Evolutionary conservation across 805 yeast species (phyloP).

Genomic region (Cyberlindnera xylosilytica): DNA sequence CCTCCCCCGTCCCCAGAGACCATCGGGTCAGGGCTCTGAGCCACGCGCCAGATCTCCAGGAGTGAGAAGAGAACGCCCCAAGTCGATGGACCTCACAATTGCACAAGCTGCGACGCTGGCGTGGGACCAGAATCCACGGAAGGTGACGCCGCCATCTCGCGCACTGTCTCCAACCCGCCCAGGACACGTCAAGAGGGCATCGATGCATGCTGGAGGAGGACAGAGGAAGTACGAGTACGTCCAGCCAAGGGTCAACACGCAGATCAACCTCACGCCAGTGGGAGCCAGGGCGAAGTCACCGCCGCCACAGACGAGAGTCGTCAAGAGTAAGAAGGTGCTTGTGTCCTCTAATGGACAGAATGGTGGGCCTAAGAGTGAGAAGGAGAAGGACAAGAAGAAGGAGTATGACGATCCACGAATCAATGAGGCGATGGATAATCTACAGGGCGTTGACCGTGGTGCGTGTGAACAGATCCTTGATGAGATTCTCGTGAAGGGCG

Average conservation of each 20-base stretch:
- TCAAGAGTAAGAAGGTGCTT: conserved; percentile 9
- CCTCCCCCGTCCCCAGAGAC: conserved; percentile 16
- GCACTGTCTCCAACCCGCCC: conserved; percentile 12
- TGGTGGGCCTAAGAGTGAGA: conserved; percentile 1
- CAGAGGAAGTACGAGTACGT: conserved; percentile 24
- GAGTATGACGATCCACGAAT: conserved; percentile 22
- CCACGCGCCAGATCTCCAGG: conserved; percentile 10
- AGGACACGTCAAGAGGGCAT: conserved; percentile 1
- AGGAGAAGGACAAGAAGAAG: conserved; percentile 4
- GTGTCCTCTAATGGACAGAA: conserved; percentile 4
- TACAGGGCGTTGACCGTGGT: conserved; percentile 68
- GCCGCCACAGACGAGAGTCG: conserved; percentile 2
- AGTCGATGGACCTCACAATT: conserved; percentile 24
- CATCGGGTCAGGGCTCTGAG: conserved; percentile 2
- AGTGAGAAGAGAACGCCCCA: conserved; percentile 21
- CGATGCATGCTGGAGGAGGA: neutral
- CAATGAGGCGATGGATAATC: conserved; percentile 30
- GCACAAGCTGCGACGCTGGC: conserved; percentile 27
- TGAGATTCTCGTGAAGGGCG: conserved; percentile 87
- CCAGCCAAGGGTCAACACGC: conserved; percentile 27
- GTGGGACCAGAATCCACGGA: conserved; percentile 23
- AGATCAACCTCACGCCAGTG: conserved; percentile 23
- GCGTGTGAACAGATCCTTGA: conserved; percentile 84
- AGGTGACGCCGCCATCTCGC: conserved; percentile 15
- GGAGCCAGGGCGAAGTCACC: conserved; percentile 9